A percentile compares a stretch with the other conserved stretches of the same genome.
phyloP scores from a whole-genome alignment of 108 stramenopile genomes.

The Skeletonema potamos region DNA sequence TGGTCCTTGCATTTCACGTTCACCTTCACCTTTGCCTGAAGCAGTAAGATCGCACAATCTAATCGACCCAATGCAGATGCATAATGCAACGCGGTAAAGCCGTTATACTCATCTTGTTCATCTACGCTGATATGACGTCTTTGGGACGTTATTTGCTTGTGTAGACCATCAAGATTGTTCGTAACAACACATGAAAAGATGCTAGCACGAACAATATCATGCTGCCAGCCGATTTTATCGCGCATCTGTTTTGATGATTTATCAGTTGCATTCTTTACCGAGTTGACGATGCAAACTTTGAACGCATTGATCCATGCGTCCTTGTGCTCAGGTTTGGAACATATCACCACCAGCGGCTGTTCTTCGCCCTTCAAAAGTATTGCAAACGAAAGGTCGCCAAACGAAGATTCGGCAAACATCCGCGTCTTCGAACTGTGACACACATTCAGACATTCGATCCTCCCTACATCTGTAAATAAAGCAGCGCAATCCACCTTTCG shows the following conservation, averaged over 20 bases:
- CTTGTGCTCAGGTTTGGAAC: conserved; percentile 42
- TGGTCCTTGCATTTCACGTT: conserved; percentile 26
- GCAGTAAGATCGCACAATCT: conserved; percentile 21
- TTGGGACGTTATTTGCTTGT: conserved; percentile 12
- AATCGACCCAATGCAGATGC: conserved; percentile 22
- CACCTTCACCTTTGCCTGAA: conserved; percentile 17
- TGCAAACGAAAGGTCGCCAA: conserved; percentile 24
- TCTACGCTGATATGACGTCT: conserved; percentile 1
- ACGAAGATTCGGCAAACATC: conserved; percentile 25
- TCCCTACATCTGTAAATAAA: conserved; percentile 18
- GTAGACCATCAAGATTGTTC: conserved; percentile 11
- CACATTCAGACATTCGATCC: conserved; percentile 30
- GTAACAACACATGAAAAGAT: conserved; percentile 28
- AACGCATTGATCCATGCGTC: conserved; percentile 44
- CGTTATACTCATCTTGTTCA: conserved; percentile 29
- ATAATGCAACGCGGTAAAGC: conserved; percentile 42
- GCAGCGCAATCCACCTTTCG: conserved; percentile 29
- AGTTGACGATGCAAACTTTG: conserved; percentile 20
- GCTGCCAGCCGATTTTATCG: conserved; percentile 30
- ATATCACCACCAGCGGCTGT: conserved; percentile 31
- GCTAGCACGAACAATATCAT: conserved; percentile 22
- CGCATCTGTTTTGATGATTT: conserved; percentile 4
- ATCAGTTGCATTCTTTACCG: conserved; percentile 4
- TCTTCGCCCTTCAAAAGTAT: conserved; percentile 17
- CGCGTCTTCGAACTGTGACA: conserved; percentile 29